Percentiles rank a stretch among this genome's conserved stretches.
Evolutionary conservation across 2,329 filamentous ascomycete species (phyloP).

Genomic region (Teratosphaeria nubilosa): DNA sequence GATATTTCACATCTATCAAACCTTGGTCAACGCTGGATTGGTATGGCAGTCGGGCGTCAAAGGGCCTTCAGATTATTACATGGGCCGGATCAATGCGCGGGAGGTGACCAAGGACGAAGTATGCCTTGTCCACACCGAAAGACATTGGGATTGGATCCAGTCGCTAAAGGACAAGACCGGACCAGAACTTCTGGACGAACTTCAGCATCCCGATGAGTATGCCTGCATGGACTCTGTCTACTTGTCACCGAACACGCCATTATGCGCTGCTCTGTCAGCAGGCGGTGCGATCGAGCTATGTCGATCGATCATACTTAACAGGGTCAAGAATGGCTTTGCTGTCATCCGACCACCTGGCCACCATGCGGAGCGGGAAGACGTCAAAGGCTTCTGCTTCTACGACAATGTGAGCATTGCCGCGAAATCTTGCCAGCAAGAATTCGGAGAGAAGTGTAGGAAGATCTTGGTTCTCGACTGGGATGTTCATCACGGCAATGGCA

Average conservation of each 20-base stretch:
- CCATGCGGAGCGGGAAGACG: conserved; percentile 74
- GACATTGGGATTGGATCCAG: conserved; percentile 71
- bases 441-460: conserved; percentile 71
- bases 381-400: conserved; percentile 95
- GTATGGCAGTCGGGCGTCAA: conserved; percentile 30
- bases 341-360: conserved; percentile 92
- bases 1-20: conserved; percentile 87
- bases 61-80: conserved; percentile 40
- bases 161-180: conserved; percentile 36
- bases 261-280: conserved; percentile 71
- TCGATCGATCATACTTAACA: conserved; percentile 72
- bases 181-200: conserved; percentile 26
- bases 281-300: conserved; percentile 95
- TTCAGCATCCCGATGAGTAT: conserved; percentile 53
- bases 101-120: conserved; percentile 73
- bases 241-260: conserved; percentile 30
- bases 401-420: conserved; percentile 94
- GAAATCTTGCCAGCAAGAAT: conserved; percentile 74
- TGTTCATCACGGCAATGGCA: conserved; percentile 74
- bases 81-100: conserved; percentile 64
- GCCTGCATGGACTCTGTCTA: conserved; percentile 38
- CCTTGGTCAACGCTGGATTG: conserved; percentile 71
- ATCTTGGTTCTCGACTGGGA: conserved; percentile 89
- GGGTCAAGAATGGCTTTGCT: conserved; percentile 89
- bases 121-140: conserved; percentile 63